These are phyloP conservation scores for Syzygium grande DNA, from an alignment of 345 rosid species.

Conservation along the genomic window DNA sequence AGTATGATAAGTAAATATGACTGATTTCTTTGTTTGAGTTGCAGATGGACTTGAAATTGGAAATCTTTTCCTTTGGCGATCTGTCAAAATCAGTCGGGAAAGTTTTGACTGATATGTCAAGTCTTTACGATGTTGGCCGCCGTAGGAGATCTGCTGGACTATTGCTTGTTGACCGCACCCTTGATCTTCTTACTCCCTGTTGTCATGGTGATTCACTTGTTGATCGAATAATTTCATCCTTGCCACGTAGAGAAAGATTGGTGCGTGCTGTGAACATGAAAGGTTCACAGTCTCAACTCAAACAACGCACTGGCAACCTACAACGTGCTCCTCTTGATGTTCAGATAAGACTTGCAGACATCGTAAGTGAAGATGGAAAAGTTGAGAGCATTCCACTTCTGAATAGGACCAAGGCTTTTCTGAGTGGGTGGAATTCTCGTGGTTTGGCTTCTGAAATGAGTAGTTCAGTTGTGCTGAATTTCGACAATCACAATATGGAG, in stretches of 20 bases:
- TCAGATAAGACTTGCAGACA: slow-evolving; percentile 65
- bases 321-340: slow-evolving; percentile 64
- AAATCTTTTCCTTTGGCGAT: slow-evolving; percentile 90
- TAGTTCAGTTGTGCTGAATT: slow-evolving; percentile 22
- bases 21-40: background rate
- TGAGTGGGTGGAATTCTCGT: slow-evolving; percentile 61
- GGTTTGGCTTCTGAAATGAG: slow-evolving; percentile 23
- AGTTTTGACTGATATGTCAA: slow-evolving; percentile 93
- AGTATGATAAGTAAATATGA: background rate
- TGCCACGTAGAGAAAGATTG: slow-evolving; percentile 64
- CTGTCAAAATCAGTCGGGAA: slow-evolving; percentile 85
- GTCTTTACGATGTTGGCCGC: slow-evolving; percentile 97
- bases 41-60: slow-evolving; percentile 98
- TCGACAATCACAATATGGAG: slow-evolving; percentile 17
- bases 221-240: slow-evolving; percentile 73
- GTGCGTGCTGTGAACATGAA: slow-evolving; percentile 16
- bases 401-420: slow-evolving; percentile 53
- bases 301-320: slow-evolving; percentile 33
- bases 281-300: slow-evolving; percentile 46
- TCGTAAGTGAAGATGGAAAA: slow-evolving; percentile 40
- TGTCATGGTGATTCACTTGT: slow-evolving; percentile 88
- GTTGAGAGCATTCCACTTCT: slow-evolving; percentile 31
- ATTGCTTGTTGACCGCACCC: slow-evolving; percentile 83
- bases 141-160: slow-evolving; percentile 87
- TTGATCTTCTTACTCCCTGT: slow-evolving; percentile 92